Evolutionary conservation across 306 rosid species (phyloP).

Genomic region (Alnus rubra): DNA sequence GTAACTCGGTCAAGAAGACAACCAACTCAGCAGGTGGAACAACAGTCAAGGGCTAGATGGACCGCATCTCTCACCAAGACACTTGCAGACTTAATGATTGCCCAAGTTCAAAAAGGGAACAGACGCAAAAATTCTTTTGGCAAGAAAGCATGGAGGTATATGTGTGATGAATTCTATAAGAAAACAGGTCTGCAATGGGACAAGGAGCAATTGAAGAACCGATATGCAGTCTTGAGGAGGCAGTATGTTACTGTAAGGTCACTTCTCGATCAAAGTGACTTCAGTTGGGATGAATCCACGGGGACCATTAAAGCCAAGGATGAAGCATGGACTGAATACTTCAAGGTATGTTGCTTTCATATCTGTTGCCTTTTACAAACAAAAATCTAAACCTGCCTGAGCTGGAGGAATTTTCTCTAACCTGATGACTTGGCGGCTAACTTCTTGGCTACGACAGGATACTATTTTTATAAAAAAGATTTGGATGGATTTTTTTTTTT

Average conservation of each 20-base stretch:
- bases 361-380: constrained; percentile 15
- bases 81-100: constrained; percentile 63
- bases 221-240: constrained; percentile 64
- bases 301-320: constrained; percentile 56
- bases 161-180: constrained; percentile 60
- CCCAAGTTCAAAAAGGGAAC: constrained; percentile 62
- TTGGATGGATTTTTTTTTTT: background rate
- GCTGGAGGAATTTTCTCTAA: constrained; percentile 27
- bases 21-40: constrained; percentile 52
- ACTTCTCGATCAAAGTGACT: constrained; percentile 53
- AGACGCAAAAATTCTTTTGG: constrained; percentile 52
- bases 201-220: constrained; percentile 76
- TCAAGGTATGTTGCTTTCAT: constrained; percentile 51
- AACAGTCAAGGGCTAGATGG: constrained; percentile 73
- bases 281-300: constrained; percentile 64
- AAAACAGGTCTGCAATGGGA: constrained; percentile 75
- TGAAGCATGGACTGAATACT: constrained; percentile 59
- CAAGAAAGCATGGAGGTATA: constrained; percentile 67
- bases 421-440: constrained; percentile 1
- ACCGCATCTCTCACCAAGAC: constrained; percentile 57
- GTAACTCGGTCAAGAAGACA: constrained; percentile 47
- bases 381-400: constrained; percentile 14
- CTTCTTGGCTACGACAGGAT: constrained; percentile 4
- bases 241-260: constrained; percentile 53
- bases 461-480: background rate